phyloP scores from a whole-genome alignment of 495 filamentous ascomycete species.

The Stereocaulon alpinum region DNA sequence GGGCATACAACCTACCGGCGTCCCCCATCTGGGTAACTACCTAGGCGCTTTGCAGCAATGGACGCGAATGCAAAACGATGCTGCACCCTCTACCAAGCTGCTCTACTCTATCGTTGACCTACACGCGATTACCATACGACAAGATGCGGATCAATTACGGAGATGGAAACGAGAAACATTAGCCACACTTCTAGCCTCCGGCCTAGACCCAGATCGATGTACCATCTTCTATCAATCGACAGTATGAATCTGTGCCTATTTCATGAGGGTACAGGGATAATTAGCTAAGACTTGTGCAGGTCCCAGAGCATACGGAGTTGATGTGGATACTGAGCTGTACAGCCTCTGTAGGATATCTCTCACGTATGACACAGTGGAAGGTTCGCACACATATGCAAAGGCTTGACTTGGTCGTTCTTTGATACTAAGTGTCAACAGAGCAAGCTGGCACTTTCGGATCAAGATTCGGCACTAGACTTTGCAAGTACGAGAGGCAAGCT shows the following conservation, averaged over 20 bases:
- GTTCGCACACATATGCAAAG: slow-evolving; percentile 31
- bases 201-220: slow-evolving; percentile 61
- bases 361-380: slow-evolving; percentile 98
- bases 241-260: slow-evolving; percentile 31
- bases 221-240: slow-evolving; percentile 79
- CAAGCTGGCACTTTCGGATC: slow-evolving; percentile 53
- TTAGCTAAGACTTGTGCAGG: slow-evolving; percentile 31
- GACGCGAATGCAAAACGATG: slow-evolving; percentile 63
- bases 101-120: slow-evolving; percentile 84
- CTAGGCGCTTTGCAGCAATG: slow-evolving; percentile 84
- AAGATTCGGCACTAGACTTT: slow-evolving; percentile 42
- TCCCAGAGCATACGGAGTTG: slow-evolving; percentile 71
- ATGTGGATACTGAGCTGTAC: slow-evolving; percentile 94
- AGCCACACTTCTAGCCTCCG: slow-evolving; percentile 72
- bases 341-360: slow-evolving; percentile 79
- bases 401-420: neutral
- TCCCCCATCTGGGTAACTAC: slow-evolving; percentile 96
- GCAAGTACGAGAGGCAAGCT: slow-evolving; percentile 42
- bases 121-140: slow-evolving; percentile 78
- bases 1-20: slow-evolving; percentile 89
- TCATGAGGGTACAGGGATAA: no score
- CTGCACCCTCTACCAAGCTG: slow-evolving; percentile 44
- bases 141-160: slow-evolving; percentile 46
- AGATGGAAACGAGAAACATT: slow-evolving; percentile 61
- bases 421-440: slow-evolving; percentile 38